Base-by-base conservation (phyloP, 768 basidiomycete species). In the Boletus patriciae region DNA sequence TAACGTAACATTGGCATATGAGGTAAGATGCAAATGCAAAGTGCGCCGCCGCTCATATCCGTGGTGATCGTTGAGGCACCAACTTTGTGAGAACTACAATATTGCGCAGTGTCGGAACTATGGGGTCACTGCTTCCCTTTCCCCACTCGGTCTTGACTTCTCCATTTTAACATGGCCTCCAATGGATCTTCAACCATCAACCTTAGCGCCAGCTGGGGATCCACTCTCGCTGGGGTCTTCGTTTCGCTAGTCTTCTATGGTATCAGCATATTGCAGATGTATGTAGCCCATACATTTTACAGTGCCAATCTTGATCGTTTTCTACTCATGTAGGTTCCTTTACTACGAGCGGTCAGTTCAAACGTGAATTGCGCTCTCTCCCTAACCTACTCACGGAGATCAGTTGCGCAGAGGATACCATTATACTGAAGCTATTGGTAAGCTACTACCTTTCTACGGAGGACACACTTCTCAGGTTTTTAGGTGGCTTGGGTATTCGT, bases 261-360 rank as follows among this genome's bases (percentile, higher is more conserved):
- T 12, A 21, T 66, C 54, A 66, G 66, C 49, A 59, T 66, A 62
- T 44, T 65, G 19, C 65, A 67, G 54, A 66, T 62, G 65, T 67
- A 44, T 27, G 66, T 54, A 19, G n/a, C n/a, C 12, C 10, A 12
- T 36, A 27, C 34, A 12, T 46, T 45, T 44, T 41, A 19, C 15
- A 29, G 23, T 4, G 15, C 23, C 27, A 25, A 7, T 58, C 8
- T 19, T 45, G 6, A 50, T 48, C 37, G 19, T 16, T 21, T 47
- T n/a, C 19, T 42, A 29, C 38, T 31, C n/a, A 12, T 37, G 21
- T 38, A 67, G 66, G 15, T 66, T 68, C 42, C 55, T 68, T 23
- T 67, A 68, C 57, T 67, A 69, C 23, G 66, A 66, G 25, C 58
- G 37, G 61, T 67, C 27, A 38, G 66, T 68, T 31, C 19, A 27